Percentiles rank a stretch among this genome's conserved stretches.
Evolutionary conservation across 169 alveolate species (phyloP).

Genomic region (Eimeria praecox): DNA sequence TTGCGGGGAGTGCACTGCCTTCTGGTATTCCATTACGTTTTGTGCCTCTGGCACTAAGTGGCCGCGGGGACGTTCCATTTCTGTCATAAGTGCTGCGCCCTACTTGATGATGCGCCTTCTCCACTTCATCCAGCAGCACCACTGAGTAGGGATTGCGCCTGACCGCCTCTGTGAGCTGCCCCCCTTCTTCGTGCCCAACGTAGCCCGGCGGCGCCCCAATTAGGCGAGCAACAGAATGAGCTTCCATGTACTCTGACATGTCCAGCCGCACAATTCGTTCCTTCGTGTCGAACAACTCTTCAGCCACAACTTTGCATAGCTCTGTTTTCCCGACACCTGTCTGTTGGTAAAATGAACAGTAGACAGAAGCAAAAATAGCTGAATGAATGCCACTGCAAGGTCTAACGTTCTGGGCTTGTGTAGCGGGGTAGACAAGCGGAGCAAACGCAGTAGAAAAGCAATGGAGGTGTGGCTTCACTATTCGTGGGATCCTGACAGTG

Average conservation of each 20-base stretch:
- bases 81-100: background rate
- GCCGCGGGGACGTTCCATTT: background rate
- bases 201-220: constrained; percentile 97
- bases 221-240: constrained; percentile 92
- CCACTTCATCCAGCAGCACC: constrained; percentile 95
- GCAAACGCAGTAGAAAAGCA: background rate
- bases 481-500: background rate
- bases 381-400: background rate
- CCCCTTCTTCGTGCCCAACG: constrained; percentile 95
- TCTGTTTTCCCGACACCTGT: constrained; percentile 96
- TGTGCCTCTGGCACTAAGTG: background rate
- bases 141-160: constrained; percentile 94
- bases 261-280: constrained; percentile 88
- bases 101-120: constrained; percentile 96
- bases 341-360: constrained; percentile 86
- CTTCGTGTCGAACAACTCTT: constrained; percentile 90
- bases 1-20: background rate
- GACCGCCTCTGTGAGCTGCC: constrained; percentile 94
- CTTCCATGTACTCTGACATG: constrained; percentile 92
- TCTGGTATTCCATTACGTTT: background rate
- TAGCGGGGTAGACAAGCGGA: background rate
- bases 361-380: constrained; percentile 81
- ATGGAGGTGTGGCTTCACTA: background rate
- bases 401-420: background rate
- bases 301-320: constrained; percentile 94